A percentile compares a stretch with the other conserved stretches of the same genome.
Conservation (phyloP, 352 stramenopile genomes). For the Pythium dissimile region DNA sequence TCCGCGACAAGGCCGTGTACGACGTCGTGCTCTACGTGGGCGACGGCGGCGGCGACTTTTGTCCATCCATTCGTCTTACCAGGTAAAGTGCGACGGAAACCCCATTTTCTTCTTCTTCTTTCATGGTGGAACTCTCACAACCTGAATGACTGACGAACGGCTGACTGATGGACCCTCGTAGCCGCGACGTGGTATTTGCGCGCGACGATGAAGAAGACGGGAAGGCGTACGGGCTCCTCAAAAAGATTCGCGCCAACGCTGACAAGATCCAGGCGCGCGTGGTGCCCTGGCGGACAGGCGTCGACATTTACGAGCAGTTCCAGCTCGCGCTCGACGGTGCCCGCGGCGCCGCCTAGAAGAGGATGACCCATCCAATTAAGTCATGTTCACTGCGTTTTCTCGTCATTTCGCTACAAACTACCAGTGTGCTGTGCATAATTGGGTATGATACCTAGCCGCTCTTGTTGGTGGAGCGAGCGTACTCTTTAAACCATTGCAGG, state of each 20-base stretch:
- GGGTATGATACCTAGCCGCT: no score
- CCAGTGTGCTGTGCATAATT: no score
- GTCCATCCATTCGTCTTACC: constrained; percentile 44
- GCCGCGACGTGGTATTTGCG: constrained; percentile 62
- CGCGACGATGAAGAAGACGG: constrained; percentile 43
- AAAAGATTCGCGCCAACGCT: constrained; percentile 34
- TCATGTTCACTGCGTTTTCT: not conserved
- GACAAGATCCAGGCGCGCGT: constrained; percentile 40
- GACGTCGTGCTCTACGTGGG: constrained; percentile 66
- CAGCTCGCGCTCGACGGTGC: constrained; percentile 6
- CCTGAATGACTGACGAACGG: no score
- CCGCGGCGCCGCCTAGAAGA: no score
- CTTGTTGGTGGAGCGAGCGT: constrained; percentile 29
- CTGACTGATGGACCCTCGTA: no score
- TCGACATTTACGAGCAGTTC: constrained; percentile 61
- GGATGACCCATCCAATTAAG: no score
- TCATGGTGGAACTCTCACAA: no score
- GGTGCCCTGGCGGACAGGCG: constrained; percentile 55
- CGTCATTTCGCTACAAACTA: not conserved
- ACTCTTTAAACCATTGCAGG: constrained; percentile 52
- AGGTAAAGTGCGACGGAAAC: no score
- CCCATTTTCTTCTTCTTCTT: no score
- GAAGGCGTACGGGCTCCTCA: constrained; percentile 51
- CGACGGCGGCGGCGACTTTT: constrained; percentile 72
- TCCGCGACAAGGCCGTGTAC: constrained; percentile 33